Evolutionary conservation across 164 flowering plant genomes (phyloP).

Genomic region (Nymphaea colorata): DNA sequence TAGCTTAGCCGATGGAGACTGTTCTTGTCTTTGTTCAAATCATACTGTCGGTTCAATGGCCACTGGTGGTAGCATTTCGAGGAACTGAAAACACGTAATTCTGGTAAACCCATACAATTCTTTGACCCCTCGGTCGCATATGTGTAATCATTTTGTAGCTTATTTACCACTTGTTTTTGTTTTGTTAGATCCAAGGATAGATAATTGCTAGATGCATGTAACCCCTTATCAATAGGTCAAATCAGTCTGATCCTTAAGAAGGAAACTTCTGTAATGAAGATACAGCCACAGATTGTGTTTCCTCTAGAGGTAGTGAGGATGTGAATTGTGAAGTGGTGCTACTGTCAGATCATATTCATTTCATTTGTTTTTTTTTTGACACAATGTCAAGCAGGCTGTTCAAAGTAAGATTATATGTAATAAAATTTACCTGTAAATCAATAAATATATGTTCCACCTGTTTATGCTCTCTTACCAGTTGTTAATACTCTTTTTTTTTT

Average conservation of each 20-base stretch:
- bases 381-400: not conserved
- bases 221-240: too few species aligned
- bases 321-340: not conserved
- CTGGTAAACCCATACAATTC: not conserved
- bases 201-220: too few species aligned
- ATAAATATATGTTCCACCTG: not conserved
- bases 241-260: not conserved
- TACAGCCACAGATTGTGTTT: too few species aligned
- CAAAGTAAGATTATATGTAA: not conserved
- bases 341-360: not conserved
- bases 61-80: not conserved
- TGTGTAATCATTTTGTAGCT: not conserved
- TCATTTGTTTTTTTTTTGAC: too few species aligned
- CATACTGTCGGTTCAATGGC: slow-evolving; percentile 2
- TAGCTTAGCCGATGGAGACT: slow-evolving; percentile 40
- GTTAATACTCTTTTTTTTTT: too few species aligned
- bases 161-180: not conserved
- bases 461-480: not conserved
- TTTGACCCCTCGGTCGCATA: not conserved
- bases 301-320: not conserved
- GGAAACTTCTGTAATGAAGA: not conserved
- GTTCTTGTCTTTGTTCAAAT: slow-evolving; percentile 78
- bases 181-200: not conserved
- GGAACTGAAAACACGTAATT: not conserved
- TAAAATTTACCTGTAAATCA: not conserved